These are phyloP conservation scores for Aristolochia contorta DNA, from an alignment of 164 flowering plant genomes.

Conservation along the genomic window DNA sequence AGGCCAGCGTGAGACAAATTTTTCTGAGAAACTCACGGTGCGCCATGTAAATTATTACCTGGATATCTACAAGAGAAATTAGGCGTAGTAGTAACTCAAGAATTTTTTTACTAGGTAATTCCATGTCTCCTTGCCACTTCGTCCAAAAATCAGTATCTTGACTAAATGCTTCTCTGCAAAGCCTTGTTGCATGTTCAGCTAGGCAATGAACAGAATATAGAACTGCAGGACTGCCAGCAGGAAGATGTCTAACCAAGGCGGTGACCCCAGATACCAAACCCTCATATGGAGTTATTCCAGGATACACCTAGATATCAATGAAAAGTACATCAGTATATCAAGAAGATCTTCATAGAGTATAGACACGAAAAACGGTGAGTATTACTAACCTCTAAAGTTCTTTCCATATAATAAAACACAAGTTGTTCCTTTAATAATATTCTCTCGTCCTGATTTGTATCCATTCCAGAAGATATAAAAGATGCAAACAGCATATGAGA, in stretches of 20 bases:
- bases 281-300: conserved; percentile 77
- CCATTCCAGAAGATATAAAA: conserved; percentile 66
- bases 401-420: conserved; percentile 68
- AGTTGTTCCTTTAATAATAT: conserved; percentile 63
- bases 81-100: conserved; percentile 70
- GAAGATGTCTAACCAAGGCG: conserved; percentile 76
- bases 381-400: conserved; percentile 72
- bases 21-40: too few species aligned
- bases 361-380: not conserved
- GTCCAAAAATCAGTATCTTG: conserved; percentile 36
- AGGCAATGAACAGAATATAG: conserved; percentile 67
- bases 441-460: conserved; percentile 43
- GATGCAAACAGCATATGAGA: conserved; percentile 78
- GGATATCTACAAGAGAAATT: conserved; percentile 72
- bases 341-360: not conserved
- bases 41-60: conserved; percentile 29
- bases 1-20: not conserved
- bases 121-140: conserved; percentile 65
- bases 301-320: conserved; percentile 50
- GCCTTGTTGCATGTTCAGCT: conserved; percentile 43
- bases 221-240: conserved; percentile 87
- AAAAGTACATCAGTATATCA: not conserved
- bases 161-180: conserved; percentile 34
- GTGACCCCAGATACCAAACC: conserved; percentile 90
- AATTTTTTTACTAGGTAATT: conserved; percentile 45